Base-by-base conservation (phyloP, 192 early-diverging fungal species). In the Umbelopsis vinacea region DNA sequence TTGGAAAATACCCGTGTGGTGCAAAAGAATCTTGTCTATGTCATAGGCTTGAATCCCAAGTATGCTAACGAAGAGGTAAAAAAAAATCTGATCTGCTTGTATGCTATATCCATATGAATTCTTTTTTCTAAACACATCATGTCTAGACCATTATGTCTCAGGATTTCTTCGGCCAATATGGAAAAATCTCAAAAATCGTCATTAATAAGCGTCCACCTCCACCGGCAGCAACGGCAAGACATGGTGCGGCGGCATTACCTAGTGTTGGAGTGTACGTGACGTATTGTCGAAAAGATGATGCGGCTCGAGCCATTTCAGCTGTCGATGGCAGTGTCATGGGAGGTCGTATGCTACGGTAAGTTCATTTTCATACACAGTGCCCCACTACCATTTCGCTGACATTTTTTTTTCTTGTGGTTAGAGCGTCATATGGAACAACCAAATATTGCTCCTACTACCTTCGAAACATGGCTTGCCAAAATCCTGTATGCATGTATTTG, bases 131-230 rank as follows among this genome's bases (percentile, higher is more conserved):
- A 60, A 12, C 57, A 29, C 29, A 29, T 63, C 23, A 14, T 50
- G 68, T 72, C 74, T 79, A 93, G 83, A 88, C 84, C n/a, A 79
- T 99, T 54, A 83, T 91, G 70, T 88, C 89, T 46, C 86, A 88
- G 43, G 95, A 98, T 48, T 99, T 96, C 81, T 98, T 99, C 90
- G 98, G 98, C 15, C 97, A 99, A 82, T 99, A 94, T 80, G 98
- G 98, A 52, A 98, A 96, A 71, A 96, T 99, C 70, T 87, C 89
- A 71, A 92, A 95, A 72, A 90, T 97, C 37, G 93, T 97, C 33
- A 90, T 99, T 69, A 97, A 97, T 75, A 87, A 93, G 46, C 88
- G 92, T 70, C 69, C 50, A 7, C 57, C 74, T 33, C 73, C 87
- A 15, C 79, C 89, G 14, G 77, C 86, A 29, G 68, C 78, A 23